Base-by-base conservation (phyloP, 768 basidiomycete genomes). In the Podaxis rugospora region DNA sequence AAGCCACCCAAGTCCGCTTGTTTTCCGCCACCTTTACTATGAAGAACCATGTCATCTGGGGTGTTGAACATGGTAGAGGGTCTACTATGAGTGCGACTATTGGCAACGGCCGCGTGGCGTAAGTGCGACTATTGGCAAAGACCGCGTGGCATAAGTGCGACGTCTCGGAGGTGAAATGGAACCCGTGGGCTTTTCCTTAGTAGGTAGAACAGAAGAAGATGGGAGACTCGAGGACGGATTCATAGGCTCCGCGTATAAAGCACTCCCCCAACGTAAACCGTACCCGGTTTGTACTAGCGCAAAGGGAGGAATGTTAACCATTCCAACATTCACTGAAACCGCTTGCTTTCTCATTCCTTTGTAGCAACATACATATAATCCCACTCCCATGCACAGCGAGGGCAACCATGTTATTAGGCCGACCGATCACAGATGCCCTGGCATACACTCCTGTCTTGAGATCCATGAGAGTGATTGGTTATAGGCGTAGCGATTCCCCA, bases 271-370 rank as follows among this genome's bases (percentile, higher is more conserved):
- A 61, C 59, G 6, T 61, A 61, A 11, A 55, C 47, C 16, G 59
- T 61, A 4, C 52, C 53, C 9, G 53, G 52, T 32, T 13, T 61
- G 52, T 2, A 53, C 59, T 3, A 69, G 57, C 4, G 66, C 61
- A 46, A 68, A 69, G 11, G 68, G 55, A 1, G 68, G 67, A 3
- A 69, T 13, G 51, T 66, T 68, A 13, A 37, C 61, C 68, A 69
- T 69, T 16, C 65, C 68, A 14, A 68, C 66, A 28, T 63, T 57
- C 16, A 16, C 28, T 6, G 55, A 40, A 10, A 58, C 40, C 1
- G 59, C 32, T 46, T 9, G 28, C 37, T 40, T 54, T 62, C 10
- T 59, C 46, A 2, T 66, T 50, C 35, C 67, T 64, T 42, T 64
- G 23, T 2, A 69, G 36, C 13, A 69, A 51, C 64, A 69, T 68